phyloP scores from a whole-genome alignment of 225 moss, liverwort and hornwort genomes.

The Pleurozium schreberi region DNA sequence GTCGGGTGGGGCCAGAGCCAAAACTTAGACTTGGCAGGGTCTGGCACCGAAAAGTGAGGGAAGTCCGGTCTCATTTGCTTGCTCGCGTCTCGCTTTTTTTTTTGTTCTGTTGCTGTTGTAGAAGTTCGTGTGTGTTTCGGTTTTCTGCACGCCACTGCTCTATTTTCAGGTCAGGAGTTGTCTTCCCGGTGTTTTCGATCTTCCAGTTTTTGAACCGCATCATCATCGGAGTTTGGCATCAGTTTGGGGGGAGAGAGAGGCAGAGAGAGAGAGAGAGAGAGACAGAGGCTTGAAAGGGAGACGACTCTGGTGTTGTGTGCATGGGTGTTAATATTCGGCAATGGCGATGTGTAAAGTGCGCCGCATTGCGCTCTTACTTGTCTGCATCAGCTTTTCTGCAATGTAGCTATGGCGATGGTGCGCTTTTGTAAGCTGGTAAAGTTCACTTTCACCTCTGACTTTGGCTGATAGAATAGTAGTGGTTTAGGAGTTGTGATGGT shows the following conservation, averaged over 20 bases:
- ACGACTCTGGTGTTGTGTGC: not conserved
- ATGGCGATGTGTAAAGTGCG: slow-evolving; percentile 1
- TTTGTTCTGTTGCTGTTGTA: not conserved
- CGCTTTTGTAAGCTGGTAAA: slow-evolving; percentile 21
- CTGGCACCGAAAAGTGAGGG: slow-evolving; percentile 9
- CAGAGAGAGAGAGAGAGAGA: not conserved
- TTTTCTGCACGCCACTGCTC: not conserved
- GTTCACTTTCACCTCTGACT: not conserved
- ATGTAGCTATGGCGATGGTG: slow-evolving; percentile 34
- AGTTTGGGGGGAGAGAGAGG: not conserved
- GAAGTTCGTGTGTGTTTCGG: not conserved
- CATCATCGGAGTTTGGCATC: not conserved
- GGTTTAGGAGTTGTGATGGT: not conserved
- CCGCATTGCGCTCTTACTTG: slow-evolving; percentile 3
- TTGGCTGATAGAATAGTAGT: not conserved
- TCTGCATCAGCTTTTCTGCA: slow-evolving; percentile 3
- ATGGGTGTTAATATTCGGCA: not conserved
- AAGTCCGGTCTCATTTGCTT: not conserved
- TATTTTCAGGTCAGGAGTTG: not conserved
- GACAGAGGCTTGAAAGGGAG: not conserved
- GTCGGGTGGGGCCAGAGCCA: slow-evolving; percentile 3
- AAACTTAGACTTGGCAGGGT: not conserved
- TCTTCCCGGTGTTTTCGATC: not conserved
- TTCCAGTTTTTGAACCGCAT: not conserved
- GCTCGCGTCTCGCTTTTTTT: not conserved